These are phyloP conservation scores for Sedum album DNA, from an alignment of 164 flowering plant genomes.

Conservation along the genomic window DNA sequence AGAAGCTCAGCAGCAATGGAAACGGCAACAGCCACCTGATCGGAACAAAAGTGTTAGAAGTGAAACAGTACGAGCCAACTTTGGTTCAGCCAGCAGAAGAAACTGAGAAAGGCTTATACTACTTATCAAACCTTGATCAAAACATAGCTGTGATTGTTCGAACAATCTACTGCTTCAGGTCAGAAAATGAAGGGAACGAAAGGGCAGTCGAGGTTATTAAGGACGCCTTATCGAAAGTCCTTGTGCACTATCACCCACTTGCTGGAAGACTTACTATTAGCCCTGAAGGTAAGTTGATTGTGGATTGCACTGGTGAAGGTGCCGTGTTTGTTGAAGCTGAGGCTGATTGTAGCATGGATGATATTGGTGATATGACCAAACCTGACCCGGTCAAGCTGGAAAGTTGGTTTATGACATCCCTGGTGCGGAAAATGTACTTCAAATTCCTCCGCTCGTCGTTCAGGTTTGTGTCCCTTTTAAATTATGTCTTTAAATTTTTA, in stretches of 20 bases:
- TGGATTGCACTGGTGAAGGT: slow-evolving; percentile 3
- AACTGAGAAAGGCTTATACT: slow-evolving; percentile 47
- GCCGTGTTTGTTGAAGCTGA: slow-evolving; percentile 9
- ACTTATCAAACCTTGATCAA: slow-evolving; percentile 55
- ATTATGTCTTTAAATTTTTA: background rate
- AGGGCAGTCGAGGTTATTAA: slow-evolving; percentile 8
- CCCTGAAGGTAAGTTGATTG: slow-evolving; percentile 6
- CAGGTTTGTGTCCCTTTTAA: background rate
- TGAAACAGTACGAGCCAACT: background rate
- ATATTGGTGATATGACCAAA: slow-evolving; percentile 60
- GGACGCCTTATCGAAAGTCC: background rate
- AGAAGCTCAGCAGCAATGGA: slow-evolving; percentile 3
- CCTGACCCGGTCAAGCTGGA: slow-evolving; percentile 76
- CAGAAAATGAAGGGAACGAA: slow-evolving; percentile 33
- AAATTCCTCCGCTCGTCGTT: slow-evolving; percentile 6
- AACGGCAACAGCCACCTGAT: background rate
- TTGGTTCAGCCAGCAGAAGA: slow-evolving; percentile 24
- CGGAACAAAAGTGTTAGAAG: background rate
- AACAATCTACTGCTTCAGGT: slow-evolving; percentile 54
- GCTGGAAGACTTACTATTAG: slow-evolving; percentile 5
- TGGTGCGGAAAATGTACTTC: slow-evolving; percentile 2
- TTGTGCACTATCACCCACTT: slow-evolving; percentile 6
- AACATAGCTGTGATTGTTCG: slow-evolving; percentile 56
- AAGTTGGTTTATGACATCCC: slow-evolving; percentile 54
- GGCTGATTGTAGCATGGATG: slow-evolving; percentile 46